phyloP scores from a whole-genome alignment of 192 early-diverging fungal species.

The Lunasporangiospora selenospora region DNA sequence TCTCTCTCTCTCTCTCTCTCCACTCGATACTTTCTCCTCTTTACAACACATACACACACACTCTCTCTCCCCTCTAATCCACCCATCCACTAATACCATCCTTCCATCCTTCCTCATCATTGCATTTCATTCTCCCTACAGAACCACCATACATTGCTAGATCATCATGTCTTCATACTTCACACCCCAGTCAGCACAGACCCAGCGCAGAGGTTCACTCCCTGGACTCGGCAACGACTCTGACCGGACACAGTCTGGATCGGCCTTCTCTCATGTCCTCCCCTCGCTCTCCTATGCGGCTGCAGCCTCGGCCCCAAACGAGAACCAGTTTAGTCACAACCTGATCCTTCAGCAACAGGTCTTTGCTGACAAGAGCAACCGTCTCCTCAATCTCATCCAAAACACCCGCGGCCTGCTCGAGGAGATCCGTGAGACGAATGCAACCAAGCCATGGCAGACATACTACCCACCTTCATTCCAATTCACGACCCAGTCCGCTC shows the following conservation, averaged over 20 bases:
- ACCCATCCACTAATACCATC: background rate
- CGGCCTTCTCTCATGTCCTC: conserved; percentile 24
- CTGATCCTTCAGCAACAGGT: conserved; percentile 62
- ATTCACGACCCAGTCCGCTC: conserved; percentile 13
- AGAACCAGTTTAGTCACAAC: conserved; percentile 43
- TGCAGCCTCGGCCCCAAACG: conserved; percentile 16
- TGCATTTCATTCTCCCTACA: background rate
- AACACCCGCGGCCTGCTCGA: conserved; percentile 69
- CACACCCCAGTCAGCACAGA: conserved; percentile 21
- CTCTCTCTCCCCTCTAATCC: background rate
- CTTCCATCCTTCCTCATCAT: background rate
- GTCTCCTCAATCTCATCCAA: conserved; percentile 71
- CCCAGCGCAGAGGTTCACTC: conserved; percentile 39
- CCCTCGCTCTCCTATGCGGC: conserved; percentile 43
- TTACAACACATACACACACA: background rate
- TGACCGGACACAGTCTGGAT: conserved; percentile 16
- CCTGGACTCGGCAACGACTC: conserved; percentile 28
- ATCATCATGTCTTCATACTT: conserved; percentile 45
- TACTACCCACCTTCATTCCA: conserved; percentile 67
- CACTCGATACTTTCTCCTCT: conserved; percentile 1
- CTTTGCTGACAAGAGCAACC: conserved; percentile 78
- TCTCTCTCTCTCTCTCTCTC: background rate
- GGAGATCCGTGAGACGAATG: conserved; percentile 75
- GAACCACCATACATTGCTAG: background rate
- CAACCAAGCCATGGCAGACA: conserved; percentile 63